phyloP scores from a whole-genome alignment of 306 rosid genomes.

The barrel medic (Medicago truncatula) region DNA sequence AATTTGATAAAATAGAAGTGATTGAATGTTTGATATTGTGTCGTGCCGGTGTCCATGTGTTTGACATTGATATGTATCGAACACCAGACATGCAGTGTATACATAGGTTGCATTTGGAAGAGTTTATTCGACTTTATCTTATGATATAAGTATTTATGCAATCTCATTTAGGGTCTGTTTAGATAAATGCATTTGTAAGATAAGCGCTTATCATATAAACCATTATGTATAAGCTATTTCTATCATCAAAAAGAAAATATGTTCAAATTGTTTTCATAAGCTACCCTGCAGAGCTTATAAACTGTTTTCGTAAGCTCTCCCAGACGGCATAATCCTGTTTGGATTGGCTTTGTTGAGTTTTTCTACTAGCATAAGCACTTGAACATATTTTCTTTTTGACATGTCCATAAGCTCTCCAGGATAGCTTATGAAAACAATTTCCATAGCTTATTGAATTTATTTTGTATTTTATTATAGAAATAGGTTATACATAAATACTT shows the following conservation, averaged over 20 bases:
- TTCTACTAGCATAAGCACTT: too few species aligned
- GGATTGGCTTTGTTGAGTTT: too few species aligned
- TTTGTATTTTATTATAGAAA: too few species aligned
- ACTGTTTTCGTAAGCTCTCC: neutral
- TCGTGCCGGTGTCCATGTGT: too few species aligned
- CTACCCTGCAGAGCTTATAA: neutral
- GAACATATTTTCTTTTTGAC: too few species aligned
- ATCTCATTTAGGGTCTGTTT: neutral
- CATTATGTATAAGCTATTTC: neutral
- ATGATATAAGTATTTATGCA: neutral
- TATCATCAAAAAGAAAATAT: neutral
- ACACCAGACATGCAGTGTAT: neutral
- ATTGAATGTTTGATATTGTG: too few species aligned
- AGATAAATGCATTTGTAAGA: neutral
- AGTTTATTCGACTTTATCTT: neutral
- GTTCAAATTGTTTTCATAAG: neutral
- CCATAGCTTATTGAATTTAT: too few species aligned
- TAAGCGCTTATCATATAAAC: neutral
- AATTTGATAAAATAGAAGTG: neutral
- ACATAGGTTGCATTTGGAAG: neutral
- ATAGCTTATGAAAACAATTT: too few species aligned
- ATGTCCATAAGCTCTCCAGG: neutral
- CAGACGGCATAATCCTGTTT: too few species aligned
- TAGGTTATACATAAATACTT: too few species aligned
- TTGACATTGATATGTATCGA: neutral